Evolutionary conservation across 2,329 filamentous ascomycete species (phyloP), one percentile per base, ranked within the genome.

Genomic region (Myriosclerotinia scirpicola): DNA sequence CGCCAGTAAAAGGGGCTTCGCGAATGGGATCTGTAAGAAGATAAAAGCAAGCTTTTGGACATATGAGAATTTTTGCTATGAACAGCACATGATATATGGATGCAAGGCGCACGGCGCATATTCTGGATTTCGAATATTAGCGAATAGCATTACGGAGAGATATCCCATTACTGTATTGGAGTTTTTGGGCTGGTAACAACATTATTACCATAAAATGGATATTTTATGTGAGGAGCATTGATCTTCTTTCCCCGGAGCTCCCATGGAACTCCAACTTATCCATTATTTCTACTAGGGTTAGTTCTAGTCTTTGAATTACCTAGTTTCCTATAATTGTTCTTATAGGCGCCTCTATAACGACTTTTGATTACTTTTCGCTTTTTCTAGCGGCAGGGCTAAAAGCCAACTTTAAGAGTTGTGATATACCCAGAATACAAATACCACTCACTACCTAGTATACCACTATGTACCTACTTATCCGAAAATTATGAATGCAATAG

Each of bases 1-100:
- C 76, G 26, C 73, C 75, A 52, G 71, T 73, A 9, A 78, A 74
- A 66, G 46, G 65, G n/a, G 72, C 72, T 67, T 74, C 73, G 63
- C 71, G 75, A 26, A 75, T 78, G 68, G 72, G 66, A 42, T 77
- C 77, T 44, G 72, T 78, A 20, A 72, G 74, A 54, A 74, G 73
- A 69, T 77, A 70, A 68, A 46, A 20, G 34, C 38, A 58, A 42
- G 54, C 14, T 44, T 63, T 65, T 46, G 34, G 54, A 60, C 22
- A 65, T 42, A 36, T 36, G 22, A 65, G 26, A 17, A 36, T 30
- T 50, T 38, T 60, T 61, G 36, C 36, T 20, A 38, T 42, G 36
- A 50, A 53, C 36, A 61, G 20, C 30, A 61, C 38, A 52, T 36
- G 56, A 34, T 30, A 42, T 15, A 48, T 48, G 14, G 54, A n/a